These are phyloP conservation scores for Xerophyta viscosa DNA, from an alignment of 106 monocot species.

Conservation along the genomic window DNA sequence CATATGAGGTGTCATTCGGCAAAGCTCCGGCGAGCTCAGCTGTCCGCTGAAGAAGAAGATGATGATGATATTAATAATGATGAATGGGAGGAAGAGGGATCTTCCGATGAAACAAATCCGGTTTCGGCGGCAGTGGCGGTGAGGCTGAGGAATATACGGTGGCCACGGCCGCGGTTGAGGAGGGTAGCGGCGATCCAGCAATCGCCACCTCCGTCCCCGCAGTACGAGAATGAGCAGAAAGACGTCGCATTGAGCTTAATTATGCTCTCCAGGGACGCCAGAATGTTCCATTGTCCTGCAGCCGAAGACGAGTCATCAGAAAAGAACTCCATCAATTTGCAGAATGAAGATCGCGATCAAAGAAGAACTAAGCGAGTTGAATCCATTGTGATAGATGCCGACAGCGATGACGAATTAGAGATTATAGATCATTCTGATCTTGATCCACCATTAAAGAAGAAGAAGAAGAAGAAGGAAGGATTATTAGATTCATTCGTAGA, in stretches of 20 bases:
- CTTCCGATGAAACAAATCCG: not conserved
- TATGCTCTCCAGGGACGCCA: conserved; percentile 30
- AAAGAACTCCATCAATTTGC: conserved; percentile 15
- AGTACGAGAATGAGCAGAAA: conserved; percentile 12
- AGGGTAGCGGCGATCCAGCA: not conserved
- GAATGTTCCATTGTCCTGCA: not conserved
- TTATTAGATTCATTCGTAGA: not conserved
- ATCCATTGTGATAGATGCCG: conserved; percentile 4
- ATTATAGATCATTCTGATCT: not conserved
- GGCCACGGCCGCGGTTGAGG: not conserved
- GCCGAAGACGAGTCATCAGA: conserved; percentile 5
- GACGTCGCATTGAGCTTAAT: conserved; percentile 28
- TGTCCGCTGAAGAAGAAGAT: not conserved
- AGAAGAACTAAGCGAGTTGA: conserved; percentile 1
- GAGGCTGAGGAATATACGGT: not conserved
- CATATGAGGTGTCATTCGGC: conserved; percentile 15
- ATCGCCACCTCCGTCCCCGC: not conserved
- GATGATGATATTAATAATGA: not conserved
- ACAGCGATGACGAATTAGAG: not conserved
- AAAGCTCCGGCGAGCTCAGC: not conserved
- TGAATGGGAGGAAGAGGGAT: not conserved
- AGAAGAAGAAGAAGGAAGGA: too few relatives aligned
- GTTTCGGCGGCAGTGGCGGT: not conserved
- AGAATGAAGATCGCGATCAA: not conserved
- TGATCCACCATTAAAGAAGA: not conserved